phyloP scores from a whole-genome alignment of 116 monocot species.

The Posidonia oceanica region DNA sequence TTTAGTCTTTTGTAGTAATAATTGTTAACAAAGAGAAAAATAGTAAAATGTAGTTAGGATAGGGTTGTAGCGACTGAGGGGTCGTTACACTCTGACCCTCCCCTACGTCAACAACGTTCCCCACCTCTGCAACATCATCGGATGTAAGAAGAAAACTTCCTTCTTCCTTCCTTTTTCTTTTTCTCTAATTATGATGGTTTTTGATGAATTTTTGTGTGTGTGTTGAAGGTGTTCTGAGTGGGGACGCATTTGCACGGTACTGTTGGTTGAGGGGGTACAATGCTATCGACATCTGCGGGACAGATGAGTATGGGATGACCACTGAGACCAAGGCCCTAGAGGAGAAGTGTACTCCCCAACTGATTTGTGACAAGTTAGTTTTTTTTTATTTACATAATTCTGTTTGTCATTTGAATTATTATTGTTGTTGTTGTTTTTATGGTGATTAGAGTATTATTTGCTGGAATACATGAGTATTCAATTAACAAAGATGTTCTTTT shows the following conservation, averaged over 20 bases:
- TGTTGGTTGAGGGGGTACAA: slow-evolving; percentile 80
- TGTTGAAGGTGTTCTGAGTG: slow-evolving; percentile 74
- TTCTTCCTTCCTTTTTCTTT: not conserved
- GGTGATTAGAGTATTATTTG: not conserved
- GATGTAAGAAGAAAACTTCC: slow-evolving; percentile 32
- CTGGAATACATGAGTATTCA: too few relatives aligned
- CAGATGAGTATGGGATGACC: slow-evolving; percentile 92
- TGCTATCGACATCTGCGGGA: slow-evolving; percentile 75
- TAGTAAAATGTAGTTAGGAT: too few relatives aligned
- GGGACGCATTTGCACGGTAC: slow-evolving; percentile 83
- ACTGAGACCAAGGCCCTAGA: slow-evolving; percentile 95
- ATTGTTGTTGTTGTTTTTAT: not conserved
- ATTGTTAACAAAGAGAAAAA: too few relatives aligned
- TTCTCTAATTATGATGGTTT: not conserved
- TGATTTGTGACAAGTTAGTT: slow-evolving; percentile 90
- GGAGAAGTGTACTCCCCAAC: slow-evolving; percentile 82
- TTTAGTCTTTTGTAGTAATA: too few relatives aligned
- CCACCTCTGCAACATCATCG: slow-evolving; percentile 96
- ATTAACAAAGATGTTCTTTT: too few relatives aligned
- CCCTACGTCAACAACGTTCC: slow-evolving; percentile 99
- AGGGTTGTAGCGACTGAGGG: too few relatives aligned
- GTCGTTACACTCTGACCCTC: slow-evolving; percentile 10
- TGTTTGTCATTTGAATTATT: too few relatives aligned
- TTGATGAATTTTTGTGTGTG: not conserved
- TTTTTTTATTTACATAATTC: not conserved